phyloP scores from a whole-genome alignment of 441 rosid species.

The Brassica balearica region DNA sequence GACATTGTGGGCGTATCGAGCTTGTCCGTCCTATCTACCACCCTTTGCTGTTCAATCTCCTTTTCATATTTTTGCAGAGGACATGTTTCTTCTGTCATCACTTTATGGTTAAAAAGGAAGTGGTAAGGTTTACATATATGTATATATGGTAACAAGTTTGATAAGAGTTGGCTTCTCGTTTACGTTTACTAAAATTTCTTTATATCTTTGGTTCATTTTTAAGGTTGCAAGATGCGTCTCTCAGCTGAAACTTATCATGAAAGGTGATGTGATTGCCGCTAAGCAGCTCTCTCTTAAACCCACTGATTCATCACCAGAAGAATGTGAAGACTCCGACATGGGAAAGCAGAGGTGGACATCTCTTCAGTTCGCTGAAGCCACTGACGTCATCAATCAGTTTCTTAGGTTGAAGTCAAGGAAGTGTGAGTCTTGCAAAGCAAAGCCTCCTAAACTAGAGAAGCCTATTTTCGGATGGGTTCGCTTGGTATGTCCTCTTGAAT shows the following conservation, averaged over 20 bases:
- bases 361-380: constrained; percentile 82
- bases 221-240: constrained; percentile 71
- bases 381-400: constrained; percentile 61
- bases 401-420: constrained; percentile 51
- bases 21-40: constrained; percentile 77
- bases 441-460: constrained; percentile 60
- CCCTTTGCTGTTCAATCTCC: constrained; percentile 80
- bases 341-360: constrained; percentile 76
- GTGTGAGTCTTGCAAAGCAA: constrained; percentile 61
- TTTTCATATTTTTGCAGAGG: constrained; percentile 63
- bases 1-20: constrained; percentile 94
- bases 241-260: constrained; percentile 76
- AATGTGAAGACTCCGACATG: constrained; percentile 41
- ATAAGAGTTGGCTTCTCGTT: constrained; percentile 12
- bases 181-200: constrained; percentile 12
- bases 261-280: constrained; percentile 84
- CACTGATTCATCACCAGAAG: constrained; percentile 3
- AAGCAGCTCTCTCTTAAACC: constrained; percentile 56
- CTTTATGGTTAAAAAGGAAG: constrained; percentile 50
- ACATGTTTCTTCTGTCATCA: constrained; percentile 79
- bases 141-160: constrained; percentile 5
- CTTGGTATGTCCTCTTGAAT: constrained; percentile 57
- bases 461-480: constrained; percentile 91
- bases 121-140: constrained; percentile 48
- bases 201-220: constrained; percentile 19